These are phyloP conservation scores for Tolypocladium amazonense DNA, from an alignment of 2,329 filamentous ascomycete species.

Conservation along the genomic window DNA sequence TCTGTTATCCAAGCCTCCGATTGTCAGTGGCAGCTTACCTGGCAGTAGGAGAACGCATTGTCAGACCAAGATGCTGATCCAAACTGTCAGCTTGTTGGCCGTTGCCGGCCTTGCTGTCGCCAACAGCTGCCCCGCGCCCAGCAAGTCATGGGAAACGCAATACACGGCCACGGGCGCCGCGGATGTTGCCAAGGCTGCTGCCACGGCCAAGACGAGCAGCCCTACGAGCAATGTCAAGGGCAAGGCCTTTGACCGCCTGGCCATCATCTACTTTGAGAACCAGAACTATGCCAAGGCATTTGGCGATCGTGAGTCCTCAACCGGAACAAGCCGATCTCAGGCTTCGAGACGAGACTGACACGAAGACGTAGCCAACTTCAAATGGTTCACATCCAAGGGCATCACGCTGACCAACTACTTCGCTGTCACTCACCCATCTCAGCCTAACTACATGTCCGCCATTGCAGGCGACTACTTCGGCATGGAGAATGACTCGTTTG, in stretches of 20 bases:
- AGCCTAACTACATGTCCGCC: conserved; percentile 66
- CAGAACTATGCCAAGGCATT: conserved; percentile 56
- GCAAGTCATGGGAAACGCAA: conserved; percentile 19
- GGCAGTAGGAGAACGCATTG: not conserved
- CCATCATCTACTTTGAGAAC: conserved; percentile 70
- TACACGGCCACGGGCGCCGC: conserved; percentile 42
- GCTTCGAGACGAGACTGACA: not conserved
- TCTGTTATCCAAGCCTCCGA: not conserved
- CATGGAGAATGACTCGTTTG: conserved; percentile 58
- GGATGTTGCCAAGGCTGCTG: conserved; percentile 43
- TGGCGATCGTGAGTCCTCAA: conserved; percentile 41
- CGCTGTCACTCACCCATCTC: conserved; percentile 59
- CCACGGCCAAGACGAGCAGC: conserved; percentile 49
- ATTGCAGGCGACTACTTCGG: conserved; percentile 65
- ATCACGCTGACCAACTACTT: conserved; percentile 29
- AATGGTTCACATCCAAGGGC: conserved; percentile 17
- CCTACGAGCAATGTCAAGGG: conserved; percentile 57
- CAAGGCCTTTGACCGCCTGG: conserved; percentile 61
- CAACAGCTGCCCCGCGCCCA: conserved; percentile 1
- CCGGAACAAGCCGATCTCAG: not conserved
- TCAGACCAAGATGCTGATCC: conserved; percentile 7
- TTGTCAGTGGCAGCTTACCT: not conserved
- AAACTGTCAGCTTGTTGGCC: conserved; percentile 11
- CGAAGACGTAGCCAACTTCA: conserved; percentile 13
- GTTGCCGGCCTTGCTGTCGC: conserved; percentile 15